Conservation (phyloP, 2,329 filamentous ascomycete genomes). For the Fusarium austroafricanum region DNA sequence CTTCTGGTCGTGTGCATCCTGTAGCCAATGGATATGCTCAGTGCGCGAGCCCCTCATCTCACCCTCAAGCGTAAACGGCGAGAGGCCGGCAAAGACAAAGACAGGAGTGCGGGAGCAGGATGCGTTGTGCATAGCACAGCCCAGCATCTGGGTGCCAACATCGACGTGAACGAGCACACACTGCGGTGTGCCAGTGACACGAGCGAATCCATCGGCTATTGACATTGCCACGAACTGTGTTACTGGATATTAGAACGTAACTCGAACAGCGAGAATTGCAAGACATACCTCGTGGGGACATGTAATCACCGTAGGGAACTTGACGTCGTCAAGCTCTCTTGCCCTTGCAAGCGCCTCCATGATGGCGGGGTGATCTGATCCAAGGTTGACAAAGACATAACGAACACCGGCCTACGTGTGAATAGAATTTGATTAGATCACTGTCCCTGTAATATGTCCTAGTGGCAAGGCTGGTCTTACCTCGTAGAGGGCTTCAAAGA, state of each 20-base stretch:
- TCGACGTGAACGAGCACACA: slow-evolving; percentile 84
- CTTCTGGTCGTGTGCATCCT: slow-evolving; percentile 83
- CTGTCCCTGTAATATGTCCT: no score
- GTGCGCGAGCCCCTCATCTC: slow-evolving; percentile 79
- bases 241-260: neutral
- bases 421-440: neutral
- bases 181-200: slow-evolving; percentile 76
- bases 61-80: slow-evolving; percentile 79
- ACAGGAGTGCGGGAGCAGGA: slow-evolving; percentile 78
- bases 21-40: slow-evolving; percentile 87
- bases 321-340: slow-evolving; percentile 52
- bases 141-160: slow-evolving; percentile 81
- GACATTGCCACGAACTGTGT: slow-evolving; percentile 81
- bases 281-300: slow-evolving; percentile 9
- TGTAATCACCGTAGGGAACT: slow-evolving; percentile 8
- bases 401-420: slow-evolving; percentile 60
- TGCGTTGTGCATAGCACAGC: slow-evolving; percentile 81
- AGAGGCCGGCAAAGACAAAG: slow-evolving; percentile 80
- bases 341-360: slow-evolving; percentile 83
- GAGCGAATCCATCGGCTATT: slow-evolving; percentile 83
- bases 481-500: slow-evolving; percentile 1
- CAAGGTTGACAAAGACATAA: slow-evolving; percentile 71
- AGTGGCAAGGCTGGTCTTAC: neutral
- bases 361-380: slow-evolving; percentile 77
- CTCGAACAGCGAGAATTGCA: neutral